Evolutionary conservation across 768 basidiomycete species (phyloP).

Genomic region (Phaeotremella skinneri): DNA sequence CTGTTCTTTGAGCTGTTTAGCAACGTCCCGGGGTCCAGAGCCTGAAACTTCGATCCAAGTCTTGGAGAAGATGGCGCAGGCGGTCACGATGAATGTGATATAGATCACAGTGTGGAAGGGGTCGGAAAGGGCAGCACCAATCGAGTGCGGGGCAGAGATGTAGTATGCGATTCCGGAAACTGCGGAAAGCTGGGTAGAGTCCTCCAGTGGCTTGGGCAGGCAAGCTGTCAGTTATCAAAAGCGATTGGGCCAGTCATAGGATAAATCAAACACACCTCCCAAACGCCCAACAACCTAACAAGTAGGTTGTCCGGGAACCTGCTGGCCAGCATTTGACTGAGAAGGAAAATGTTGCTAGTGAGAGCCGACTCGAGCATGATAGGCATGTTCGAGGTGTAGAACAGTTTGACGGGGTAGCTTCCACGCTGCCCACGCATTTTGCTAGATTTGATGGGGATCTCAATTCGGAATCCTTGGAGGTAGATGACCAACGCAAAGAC

Average conservation of each 20-base stretch:
- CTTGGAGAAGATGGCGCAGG: constrained; percentile 97
- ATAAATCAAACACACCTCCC: constrained; percentile 74
- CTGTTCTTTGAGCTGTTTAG: constrained; percentile 97
- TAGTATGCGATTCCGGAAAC: constrained; percentile 92
- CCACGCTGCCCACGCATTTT: constrained; percentile 94
- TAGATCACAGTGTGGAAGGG: constrained; percentile 91
- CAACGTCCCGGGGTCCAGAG: constrained; percentile 89
- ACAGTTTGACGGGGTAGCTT: constrained; percentile 93
- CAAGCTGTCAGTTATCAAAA: constrained; percentile 5
- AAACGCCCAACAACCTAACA: constrained; percentile 86
- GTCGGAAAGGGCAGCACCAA: constrained; percentile 81
- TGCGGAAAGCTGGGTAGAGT: constrained; percentile 80
- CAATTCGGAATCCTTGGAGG: constrained; percentile 96
- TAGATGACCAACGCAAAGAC: constrained; percentile 97
- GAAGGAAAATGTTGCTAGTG: constrained; percentile 89
- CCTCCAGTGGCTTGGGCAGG: constrained; percentile 74
- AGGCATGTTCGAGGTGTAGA: constrained; percentile 99
- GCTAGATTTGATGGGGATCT: constrained; percentile 97
- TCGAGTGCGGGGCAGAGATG: constrained; percentile 95
- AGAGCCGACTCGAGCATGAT: constrained; percentile 97
- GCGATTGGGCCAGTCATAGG: neutral
- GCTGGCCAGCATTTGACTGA: constrained; percentile 89
- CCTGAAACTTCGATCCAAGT: constrained; percentile 99
- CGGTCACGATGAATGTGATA: constrained; percentile 85
- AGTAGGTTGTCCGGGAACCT: constrained; percentile 90